Evolutionary conservation across 352 stramenopile genomes (phyloP), one percentile per base, ranked within the genome.

Genomic region (Phytophthora uliginosa): DNA sequence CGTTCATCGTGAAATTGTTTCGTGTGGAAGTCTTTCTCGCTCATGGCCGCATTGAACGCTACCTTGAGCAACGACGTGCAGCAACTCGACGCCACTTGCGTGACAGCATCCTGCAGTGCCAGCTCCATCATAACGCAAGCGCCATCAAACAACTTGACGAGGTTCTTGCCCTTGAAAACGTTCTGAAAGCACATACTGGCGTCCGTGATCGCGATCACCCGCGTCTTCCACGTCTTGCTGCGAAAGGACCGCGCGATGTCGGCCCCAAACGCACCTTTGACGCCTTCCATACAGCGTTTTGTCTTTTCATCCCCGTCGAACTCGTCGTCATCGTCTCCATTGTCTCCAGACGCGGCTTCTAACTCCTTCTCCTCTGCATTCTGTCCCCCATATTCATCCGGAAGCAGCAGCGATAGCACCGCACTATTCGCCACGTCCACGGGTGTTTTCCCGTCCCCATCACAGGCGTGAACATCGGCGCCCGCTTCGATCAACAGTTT

Each of bases 401-500:
- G 81, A 2, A 93, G 68, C 10, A 95, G 51, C 12, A 86, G 61
- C 6, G 85, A 66, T 9, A 93, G 42, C 31, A 94, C 65, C 0
- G 75, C 33, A 3, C 80, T 68, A 26, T 85, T 71, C 0, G 86
- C 83, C n/a, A 94, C 77, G 64, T 96, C 86, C 6, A 91, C 75
- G 0, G 87, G 84, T 0, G 86, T 91, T 38, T 85, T 89, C 0
- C 87, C 87, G 47, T 89, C 58, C 1, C 77, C 60, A 58, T 95
- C 86, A 48, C 76, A 83, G 1, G 87, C 86, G 50, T 95, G 86
- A 12, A 84, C 69, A 62, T 96, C 83, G 0, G 87, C 87, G 5
- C 87, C 89, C 13, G 85, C 85, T 64, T 95, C 84, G 9, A 96
- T 26, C 4, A 96, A 59, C 34, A 94, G 74, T 55, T 88, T 88